These are phyloP conservation scores for Mallotus japonicus DNA, from an alignment of 441 rosid genomes.

Conservation along the genomic window DNA sequence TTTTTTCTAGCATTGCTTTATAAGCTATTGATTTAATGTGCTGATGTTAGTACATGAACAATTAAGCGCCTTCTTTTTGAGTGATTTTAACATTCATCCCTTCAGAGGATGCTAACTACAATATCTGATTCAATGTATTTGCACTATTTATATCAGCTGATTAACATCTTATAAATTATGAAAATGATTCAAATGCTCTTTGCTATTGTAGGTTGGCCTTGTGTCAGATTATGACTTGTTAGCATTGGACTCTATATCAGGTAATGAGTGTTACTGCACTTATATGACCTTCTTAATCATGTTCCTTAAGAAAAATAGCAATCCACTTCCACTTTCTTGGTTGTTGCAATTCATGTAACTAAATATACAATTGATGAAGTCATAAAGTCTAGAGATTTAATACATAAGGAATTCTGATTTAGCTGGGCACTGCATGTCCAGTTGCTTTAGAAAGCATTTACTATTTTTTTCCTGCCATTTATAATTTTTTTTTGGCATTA, in stretches of 20 bases:
- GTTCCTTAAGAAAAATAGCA: slow-evolving; percentile 3
- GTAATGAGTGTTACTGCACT: slow-evolving; percentile 34
- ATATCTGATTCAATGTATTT: neutral
- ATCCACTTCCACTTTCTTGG: neutral
- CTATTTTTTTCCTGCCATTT: neutral
- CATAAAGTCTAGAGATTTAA: neutral
- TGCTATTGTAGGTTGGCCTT: slow-evolving; percentile 78
- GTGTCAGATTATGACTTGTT: slow-evolving; percentile 93
- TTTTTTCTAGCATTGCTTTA: neutral
- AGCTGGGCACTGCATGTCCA: neutral
- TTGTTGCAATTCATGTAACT: neutral
- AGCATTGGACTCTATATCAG: slow-evolving; percentile 92
- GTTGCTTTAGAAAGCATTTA: neutral
- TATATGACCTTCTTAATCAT: slow-evolving; percentile 12
- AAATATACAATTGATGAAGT: neutral
- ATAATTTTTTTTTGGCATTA: neutral
- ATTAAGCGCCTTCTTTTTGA: neutral
- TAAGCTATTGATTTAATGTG: slow-evolving; percentile 8
- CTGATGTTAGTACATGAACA: slow-evolving; percentile 3
- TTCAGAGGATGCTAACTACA: neutral
- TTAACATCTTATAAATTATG: neutral
- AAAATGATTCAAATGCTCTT: slow-evolving; percentile 13
- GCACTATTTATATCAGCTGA: slow-evolving; percentile 8
- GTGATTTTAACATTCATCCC: neutral
- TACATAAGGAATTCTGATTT: neutral